Conservation (phyloP, 805 yeast genomes). For the Sugiyamaella smithiae region DNA sequence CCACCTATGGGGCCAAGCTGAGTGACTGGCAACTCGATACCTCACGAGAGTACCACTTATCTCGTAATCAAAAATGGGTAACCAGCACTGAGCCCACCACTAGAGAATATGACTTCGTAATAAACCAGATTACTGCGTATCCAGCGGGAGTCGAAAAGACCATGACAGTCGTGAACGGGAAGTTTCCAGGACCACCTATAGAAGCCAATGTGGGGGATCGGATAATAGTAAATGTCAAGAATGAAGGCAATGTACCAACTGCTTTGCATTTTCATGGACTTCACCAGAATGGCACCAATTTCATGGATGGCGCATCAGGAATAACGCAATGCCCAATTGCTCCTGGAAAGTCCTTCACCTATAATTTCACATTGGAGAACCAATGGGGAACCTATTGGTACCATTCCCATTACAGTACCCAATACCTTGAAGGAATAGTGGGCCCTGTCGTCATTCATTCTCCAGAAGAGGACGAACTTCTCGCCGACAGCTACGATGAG, state of each 20-base stretch:
- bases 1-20: constrained; percentile 21
- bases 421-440: constrained; percentile 47
- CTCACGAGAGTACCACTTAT: constrained; percentile 25
- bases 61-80: constrained; percentile 19
- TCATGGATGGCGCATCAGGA: constrained; percentile 51
- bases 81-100: constrained; percentile 15
- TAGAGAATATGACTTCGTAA: constrained; percentile 23
- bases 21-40: constrained; percentile 33
- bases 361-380: constrained; percentile 40
- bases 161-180: constrained; percentile 41
- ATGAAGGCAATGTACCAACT: constrained; percentile 39
- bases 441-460: constrained; percentile 49
- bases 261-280: constrained; percentile 57
- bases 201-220: constrained; percentile 40
- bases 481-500: constrained; percentile 31
- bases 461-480: constrained; percentile 32
- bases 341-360: constrained; percentile 42
- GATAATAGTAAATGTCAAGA: constrained; percentile 38
- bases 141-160: constrained; percentile 31
- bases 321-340: constrained; percentile 51
- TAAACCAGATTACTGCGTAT: constrained; percentile 22
- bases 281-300: constrained; percentile 44
- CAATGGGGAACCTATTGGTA: constrained; percentile 56
- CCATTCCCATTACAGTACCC: constrained; percentile 50
- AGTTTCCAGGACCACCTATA: constrained; percentile 51